Percentiles rank a stretch among this genome's conserved stretches.
phyloP scores from a whole-genome alignment of 805 yeast species.

The Phaffomyces opuntiae region DNA sequence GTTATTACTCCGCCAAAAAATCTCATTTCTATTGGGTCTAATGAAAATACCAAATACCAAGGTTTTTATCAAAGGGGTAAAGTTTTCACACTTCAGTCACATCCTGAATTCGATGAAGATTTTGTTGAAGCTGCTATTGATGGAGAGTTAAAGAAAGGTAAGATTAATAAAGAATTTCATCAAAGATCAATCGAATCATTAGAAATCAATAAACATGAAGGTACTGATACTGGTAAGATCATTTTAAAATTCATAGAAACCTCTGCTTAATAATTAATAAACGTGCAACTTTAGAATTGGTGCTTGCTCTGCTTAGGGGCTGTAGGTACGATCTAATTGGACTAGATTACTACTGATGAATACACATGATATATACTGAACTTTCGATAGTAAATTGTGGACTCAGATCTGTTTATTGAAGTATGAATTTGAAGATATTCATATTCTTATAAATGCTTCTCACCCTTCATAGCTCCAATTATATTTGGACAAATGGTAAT shows the following conservation, averaged over 20 bases:
- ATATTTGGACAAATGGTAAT: too few relatives aligned
- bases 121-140: slow-evolving; percentile 13
- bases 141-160: not conserved
- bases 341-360: too few relatives aligned
- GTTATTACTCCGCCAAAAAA: slow-evolving; percentile 38
- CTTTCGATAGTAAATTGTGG: too few relatives aligned
- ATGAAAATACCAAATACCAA: slow-evolving; percentile 53
- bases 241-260: slow-evolving; percentile 12
- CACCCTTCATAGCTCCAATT: too few relatives aligned
- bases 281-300: too few relatives aligned
- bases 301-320: too few relatives aligned
- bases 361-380: too few relatives aligned
- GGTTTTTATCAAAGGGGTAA: slow-evolving; percentile 51
- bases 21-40: slow-evolving; percentile 39
- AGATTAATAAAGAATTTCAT: slow-evolving; percentile 1
- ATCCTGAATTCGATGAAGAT: slow-evolving; percentile 63
- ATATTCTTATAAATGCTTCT: too few relatives aligned
- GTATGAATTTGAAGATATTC: too few relatives aligned
- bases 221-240: slow-evolving; percentile 5
- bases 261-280: not conserved
- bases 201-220: slow-evolving; percentile 5
- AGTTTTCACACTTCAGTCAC: slow-evolving; percentile 76
- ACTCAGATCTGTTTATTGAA: too few relatives aligned
- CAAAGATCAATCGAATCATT: not conserved
- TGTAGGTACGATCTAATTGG: too few relatives aligned